Conservation (phyloP, 768 basidiomycete genomes). For the Heimioporus sp. region DNA sequence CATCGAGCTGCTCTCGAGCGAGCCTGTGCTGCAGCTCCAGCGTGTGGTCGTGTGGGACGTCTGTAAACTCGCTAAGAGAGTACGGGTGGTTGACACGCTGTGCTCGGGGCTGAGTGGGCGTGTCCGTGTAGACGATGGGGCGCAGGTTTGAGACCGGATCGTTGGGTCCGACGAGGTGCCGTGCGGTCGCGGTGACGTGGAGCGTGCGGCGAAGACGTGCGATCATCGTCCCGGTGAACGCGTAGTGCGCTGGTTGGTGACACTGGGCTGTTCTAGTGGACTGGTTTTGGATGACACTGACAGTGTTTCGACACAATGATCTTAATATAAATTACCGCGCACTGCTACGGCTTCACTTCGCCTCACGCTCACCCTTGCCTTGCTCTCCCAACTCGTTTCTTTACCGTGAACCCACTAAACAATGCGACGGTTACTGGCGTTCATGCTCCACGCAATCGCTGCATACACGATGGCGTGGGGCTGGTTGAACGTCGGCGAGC, state of each 20-base stretch:
- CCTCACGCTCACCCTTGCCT: not conserved
- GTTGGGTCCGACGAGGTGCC: slow-evolving; percentile 62
- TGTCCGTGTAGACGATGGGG: slow-evolving; percentile 72
- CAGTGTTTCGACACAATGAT: too few relatives aligned
- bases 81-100: slow-evolving; percentile 59
- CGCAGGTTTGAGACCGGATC: slow-evolving; percentile 79
- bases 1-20: slow-evolving; percentile 68
- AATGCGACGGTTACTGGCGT: slow-evolving; percentile 13
- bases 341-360: not conserved
- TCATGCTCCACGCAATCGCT: slow-evolving; percentile 32
- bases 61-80: slow-evolving; percentile 69
- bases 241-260: too few relatives aligned
- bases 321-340: not conserved
- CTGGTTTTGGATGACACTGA: too few relatives aligned
- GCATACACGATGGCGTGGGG: slow-evolving; percentile 38
- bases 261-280: too few relatives aligned
- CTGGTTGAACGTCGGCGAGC: slow-evolving; percentile 18
- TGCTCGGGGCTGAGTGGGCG: slow-evolving; percentile 27
- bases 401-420: not conserved
- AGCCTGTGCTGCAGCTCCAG: slow-evolving; percentile 69
- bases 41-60: slow-evolving; percentile 35
- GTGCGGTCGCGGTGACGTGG: slow-evolving; percentile 25
- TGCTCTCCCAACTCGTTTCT: not conserved
- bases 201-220: slow-evolving; percentile 7
- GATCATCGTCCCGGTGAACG: too few relatives aligned